These are phyloP conservation scores for Emericellopsis atlantica DNA, from an alignment of 2,329 filamentous ascomycete genomes.

Conservation along the genomic window DNA sequence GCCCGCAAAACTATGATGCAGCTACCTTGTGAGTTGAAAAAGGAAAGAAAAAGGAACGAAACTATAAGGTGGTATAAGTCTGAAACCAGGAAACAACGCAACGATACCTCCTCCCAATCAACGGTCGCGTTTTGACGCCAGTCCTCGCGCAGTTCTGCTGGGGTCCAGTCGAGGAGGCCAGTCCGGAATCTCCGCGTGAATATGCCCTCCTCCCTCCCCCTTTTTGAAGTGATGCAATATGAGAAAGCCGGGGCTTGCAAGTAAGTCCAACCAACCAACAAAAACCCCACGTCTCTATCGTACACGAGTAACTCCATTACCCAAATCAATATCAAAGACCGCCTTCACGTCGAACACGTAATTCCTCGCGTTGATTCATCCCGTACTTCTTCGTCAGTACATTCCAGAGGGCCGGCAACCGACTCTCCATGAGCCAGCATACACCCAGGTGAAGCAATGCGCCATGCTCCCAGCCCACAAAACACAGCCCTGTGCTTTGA, in stretches of 20 bases:
- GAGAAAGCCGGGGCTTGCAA: not conserved
- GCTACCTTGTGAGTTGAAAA: too few species aligned
- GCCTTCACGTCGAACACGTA: not conserved
- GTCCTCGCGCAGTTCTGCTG: too few species aligned
- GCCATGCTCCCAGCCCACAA: not conserved
- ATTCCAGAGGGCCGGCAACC: too few species aligned
- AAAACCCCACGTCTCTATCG: slow-evolving; percentile 10
- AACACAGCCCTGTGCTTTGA: too few species aligned
- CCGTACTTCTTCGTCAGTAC: too few species aligned
- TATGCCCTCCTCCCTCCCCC: not conserved
- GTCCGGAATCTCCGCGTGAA: not conserved
- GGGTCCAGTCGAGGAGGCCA: too few species aligned
- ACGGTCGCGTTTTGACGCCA: not conserved
- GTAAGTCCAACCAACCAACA: not conserved
- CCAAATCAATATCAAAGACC: slow-evolving; percentile 12
- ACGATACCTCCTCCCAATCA: not conserved
- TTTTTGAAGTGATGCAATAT: not conserved
- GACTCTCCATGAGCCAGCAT: too few species aligned
- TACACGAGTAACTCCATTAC: slow-evolving; percentile 20
- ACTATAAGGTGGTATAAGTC: not conserved
- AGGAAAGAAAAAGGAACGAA: not conserved
- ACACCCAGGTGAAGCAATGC: too few species aligned
- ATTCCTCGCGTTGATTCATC: not conserved
- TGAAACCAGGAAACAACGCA: not conserved
- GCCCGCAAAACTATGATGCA: not conserved